Conservation (phyloP, 139 green algal genomes). For the Yamagishiella unicocca region DNA sequence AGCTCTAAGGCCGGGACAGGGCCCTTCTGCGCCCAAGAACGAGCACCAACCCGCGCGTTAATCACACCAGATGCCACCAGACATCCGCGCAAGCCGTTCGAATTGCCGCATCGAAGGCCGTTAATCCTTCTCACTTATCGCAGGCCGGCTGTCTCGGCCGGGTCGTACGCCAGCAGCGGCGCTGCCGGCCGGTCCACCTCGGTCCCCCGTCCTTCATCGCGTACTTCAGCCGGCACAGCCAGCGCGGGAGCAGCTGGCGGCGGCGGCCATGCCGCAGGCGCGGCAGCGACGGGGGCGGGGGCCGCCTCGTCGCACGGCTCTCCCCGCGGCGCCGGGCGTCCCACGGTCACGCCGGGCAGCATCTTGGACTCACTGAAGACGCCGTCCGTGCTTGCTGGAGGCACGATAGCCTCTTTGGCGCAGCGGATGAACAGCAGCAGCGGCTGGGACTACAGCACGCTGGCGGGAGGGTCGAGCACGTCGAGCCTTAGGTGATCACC, state of each 20-base stretch:
- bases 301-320: neutral
- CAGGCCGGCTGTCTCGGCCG: neutral
- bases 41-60: no score
- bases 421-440: conserved; percentile 35
- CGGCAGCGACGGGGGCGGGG: neutral
- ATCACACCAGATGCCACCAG: no score
- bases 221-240: neutral
- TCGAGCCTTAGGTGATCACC: neutral
- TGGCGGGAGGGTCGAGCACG: neutral
- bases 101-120: no score
- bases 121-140: no score
- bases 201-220: conserved; percentile 24
- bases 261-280: neutral
- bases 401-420: neutral
- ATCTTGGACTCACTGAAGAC: conserved; percentile 8
- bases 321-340: neutral
- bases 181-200: conserved; percentile 22
- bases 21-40: no score
- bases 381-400: neutral
- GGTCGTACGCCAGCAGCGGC: neutral
- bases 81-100: no score
- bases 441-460: conserved; percentile 12
- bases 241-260: neutral
- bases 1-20: no score
- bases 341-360: neutral